Evolutionary conservation across 2,329 filamentous ascomycete species (phyloP), one percentile per base, ranked within the genome.

Genomic region (Aspergillus amoenus): DNA sequence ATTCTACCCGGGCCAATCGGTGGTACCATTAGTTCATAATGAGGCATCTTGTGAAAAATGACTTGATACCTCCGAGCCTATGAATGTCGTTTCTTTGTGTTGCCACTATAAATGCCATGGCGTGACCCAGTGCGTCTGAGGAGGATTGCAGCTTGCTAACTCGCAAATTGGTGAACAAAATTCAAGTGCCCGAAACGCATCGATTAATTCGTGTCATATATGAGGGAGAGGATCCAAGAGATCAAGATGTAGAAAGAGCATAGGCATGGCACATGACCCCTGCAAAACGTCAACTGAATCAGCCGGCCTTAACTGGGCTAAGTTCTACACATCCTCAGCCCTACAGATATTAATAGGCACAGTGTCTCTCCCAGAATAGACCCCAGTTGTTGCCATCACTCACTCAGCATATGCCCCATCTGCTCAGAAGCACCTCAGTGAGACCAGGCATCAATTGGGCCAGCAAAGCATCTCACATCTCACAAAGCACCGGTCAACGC

Each of bases 291-390:
- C 17, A 18, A 9, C 17, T 18, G 18, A 18, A 18, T 18, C 18
- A 21, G n/a, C 42, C 42, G 8, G 9, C 22, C 18, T 44, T 21
- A 17, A 21, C 37, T 17, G 27, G 21, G 21, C 21, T 3, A 40
- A 40, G 13, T 32, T n/a, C 9, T 32, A n/a, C 12, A 13, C 27
- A 5, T 45, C 6, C 32, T 39, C 51, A 53, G 51, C 43, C 51
- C 51, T 53, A 41, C 43, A 46, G n/a, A 40, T 41, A 53, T 27
- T 18, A 30, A 45, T 53, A 45, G 50, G 21, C 15, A 18, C 51
- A 30, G 21, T 17, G 37, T 55, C 37, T 49, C 27, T 21, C 45
- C 39, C 5, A 13, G 48, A 43, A 43, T 47, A 47, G 39, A 21
- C 18, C 44, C 22, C 27, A n/a, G 5, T 11, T 34, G 27, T 18